Evolutionary conservation across 768 basidiomycete genomes (phyloP), one percentile per base, ranked within the genome.

Genomic region (Tricholoma sp.): DNA sequence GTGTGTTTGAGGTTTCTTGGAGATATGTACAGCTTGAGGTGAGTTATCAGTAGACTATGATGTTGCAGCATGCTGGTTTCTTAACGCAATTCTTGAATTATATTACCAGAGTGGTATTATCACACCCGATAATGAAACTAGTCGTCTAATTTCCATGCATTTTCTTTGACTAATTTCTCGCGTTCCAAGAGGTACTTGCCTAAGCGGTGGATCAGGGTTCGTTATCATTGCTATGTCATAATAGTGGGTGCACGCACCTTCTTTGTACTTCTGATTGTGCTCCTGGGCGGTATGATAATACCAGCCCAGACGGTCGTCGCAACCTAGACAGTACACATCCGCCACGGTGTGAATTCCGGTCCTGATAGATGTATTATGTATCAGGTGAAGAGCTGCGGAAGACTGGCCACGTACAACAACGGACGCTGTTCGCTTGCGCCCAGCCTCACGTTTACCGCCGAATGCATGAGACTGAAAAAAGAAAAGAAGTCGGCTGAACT

Each of bases 311-410:
- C 88, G 79, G 13, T 88, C 88, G 55, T 86, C 84, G 70, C 91
- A 93, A 0, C 88, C 89, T 32, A 88, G 52, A 64, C 91, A 93
- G 66, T 82, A 91, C 1, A 85, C 81, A 65, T 93, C 91, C 11
- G 89, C 86, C 6, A 93, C 91, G 1, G 85, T 85, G 60, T 92
- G 89, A 4, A 88, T 80, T 4, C 90, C 90, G 6, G 90, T 92
- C 55, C 89, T 91, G 59, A 15, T 34, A 51, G 12, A 10, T 58
- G 6, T 47, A 24, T 41, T 12, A 41, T 17, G 29, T 41, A 29
- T 54, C 31, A 58, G 53, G 50, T 53, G 10, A 28, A n/a, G 45
- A 56, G 54, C 41, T 5, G 29, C 13, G 42, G 11, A 57, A 6
- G 51, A 13, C 12, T 6, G 18, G 18, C 36, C 13, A 63, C 72